Conservation (phyloP, 768 basidiomycete genomes). For the Kwoniella botswanensis region DNA sequence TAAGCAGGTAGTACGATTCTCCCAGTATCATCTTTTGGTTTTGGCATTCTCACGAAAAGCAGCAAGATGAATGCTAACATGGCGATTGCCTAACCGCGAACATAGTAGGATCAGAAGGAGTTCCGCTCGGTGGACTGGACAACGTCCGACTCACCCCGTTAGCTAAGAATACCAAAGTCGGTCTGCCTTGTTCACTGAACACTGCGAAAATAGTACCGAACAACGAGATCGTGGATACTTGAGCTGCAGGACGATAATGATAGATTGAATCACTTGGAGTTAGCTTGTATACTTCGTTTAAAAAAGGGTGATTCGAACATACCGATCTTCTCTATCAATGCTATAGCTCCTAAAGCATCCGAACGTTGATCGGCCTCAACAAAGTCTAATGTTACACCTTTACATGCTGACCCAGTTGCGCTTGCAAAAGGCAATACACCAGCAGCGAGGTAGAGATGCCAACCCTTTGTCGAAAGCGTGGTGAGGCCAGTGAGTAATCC, state of each 20-base stretch:
- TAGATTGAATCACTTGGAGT: too few species aligned
- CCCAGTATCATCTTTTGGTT: slow-evolving; percentile 1
- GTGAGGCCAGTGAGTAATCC: slow-evolving; percentile 46
- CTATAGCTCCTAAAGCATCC: slow-evolving; percentile 54
- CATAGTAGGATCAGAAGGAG: not conserved
- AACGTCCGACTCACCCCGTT: slow-evolving; percentile 48
- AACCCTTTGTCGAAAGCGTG: slow-evolving; percentile 35
- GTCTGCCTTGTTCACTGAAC: slow-evolving; percentile 38
- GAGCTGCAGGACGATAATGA: slow-evolving; percentile 16
- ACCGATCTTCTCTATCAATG: slow-evolving; percentile 53
- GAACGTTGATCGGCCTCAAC: slow-evolving; percentile 44
- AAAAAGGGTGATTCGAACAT: slow-evolving; percentile 10
- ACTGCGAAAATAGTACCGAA: slow-evolving; percentile 44
- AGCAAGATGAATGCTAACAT: slow-evolving; percentile 41
- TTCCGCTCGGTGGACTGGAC: not conserved
- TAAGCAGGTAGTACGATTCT: slow-evolving; percentile 26
- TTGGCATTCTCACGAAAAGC: slow-evolving; percentile 43
- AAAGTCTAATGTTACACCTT: slow-evolving; percentile 57
- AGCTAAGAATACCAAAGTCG: slow-evolving; percentile 43
- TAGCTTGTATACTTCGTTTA: too few species aligned
- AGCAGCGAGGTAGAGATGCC: slow-evolving; percentile 54
- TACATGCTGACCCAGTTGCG: slow-evolving; percentile 54
- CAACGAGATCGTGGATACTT: slow-evolving; percentile 42
- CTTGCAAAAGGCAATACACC: slow-evolving; percentile 53
- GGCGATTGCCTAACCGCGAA: slow-evolving; percentile 30